Percentiles rank a stretch among this genome's conserved stretches.
phyloP scores from a whole-genome alignment of 768 basidiomycete genomes.

The Suillus discolor region DNA sequence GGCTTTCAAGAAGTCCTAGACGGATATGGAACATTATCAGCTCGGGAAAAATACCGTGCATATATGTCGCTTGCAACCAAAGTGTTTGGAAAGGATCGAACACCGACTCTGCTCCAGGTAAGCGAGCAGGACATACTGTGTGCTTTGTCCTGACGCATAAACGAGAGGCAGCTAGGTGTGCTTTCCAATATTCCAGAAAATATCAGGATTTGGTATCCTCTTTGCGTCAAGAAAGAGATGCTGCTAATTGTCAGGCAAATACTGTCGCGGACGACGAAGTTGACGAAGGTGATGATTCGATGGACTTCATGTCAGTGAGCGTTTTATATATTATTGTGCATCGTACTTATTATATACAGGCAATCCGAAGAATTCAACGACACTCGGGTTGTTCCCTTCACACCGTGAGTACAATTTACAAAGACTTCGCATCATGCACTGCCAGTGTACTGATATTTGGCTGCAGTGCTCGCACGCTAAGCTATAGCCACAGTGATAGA shows the following conservation, averaged over 20 bases:
- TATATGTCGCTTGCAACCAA: constrained; percentile 6
- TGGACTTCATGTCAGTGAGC: background rate
- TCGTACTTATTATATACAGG: background rate
- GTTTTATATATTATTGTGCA: background rate
- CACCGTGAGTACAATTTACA: background rate
- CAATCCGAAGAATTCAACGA: background rate
- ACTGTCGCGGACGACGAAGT: background rate
- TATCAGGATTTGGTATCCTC: background rate
- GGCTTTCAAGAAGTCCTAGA: background rate
- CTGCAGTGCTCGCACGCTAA: constrained; percentile 3
- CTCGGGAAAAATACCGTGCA: background rate
- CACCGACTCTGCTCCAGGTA: background rate
- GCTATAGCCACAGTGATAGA: background rate
- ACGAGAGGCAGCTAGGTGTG: background rate
- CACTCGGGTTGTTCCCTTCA: background rate
- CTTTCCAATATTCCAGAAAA: background rate
- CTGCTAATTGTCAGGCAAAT: no score
- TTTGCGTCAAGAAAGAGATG: background rate
- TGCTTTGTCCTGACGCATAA: background rate
- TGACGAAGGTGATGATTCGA: background rate
- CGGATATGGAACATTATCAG: background rate
- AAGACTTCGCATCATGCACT: background rate
- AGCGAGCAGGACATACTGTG: background rate
- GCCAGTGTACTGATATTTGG: background rate
- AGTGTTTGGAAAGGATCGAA: background rate